Percentiles rank a stretch among this genome's conserved stretches.
Conservation (phyloP, 2,329 filamentous ascomycete species). For the Aurifilum marmelostoma region DNA sequence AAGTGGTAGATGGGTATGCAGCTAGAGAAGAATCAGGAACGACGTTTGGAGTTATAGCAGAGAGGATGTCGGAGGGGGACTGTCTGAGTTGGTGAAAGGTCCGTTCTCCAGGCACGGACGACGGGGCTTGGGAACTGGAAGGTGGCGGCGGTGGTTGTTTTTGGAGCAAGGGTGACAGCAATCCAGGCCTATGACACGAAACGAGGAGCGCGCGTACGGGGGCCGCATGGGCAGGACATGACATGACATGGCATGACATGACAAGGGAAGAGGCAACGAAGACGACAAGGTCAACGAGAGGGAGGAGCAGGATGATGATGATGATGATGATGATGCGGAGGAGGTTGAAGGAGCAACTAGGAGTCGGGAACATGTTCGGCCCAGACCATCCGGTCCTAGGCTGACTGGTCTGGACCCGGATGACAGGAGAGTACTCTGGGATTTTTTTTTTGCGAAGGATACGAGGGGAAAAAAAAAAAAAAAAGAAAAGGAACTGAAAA, state of each 20-base stretch:
- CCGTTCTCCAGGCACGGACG: too few relatives aligned
- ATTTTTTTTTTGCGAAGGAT: slow-evolving; percentile 1
- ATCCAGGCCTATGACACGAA: not conserved
- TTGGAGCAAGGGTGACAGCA: not conserved
- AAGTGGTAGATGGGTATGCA: not conserved
- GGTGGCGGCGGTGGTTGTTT: not conserved
- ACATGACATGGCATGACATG: slow-evolving; percentile 13
- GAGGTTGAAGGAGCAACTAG: not conserved
- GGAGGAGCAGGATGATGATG: not conserved
- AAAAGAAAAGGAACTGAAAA: too few relatives aligned
- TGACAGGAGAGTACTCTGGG: not conserved
- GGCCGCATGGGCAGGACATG: slow-evolving; percentile 2
- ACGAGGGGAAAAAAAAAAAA: not conserved
- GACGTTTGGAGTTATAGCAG: not conserved
- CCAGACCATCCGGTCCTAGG: not conserved
- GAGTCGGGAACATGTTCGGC: not conserved
- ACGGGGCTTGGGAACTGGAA: not conserved
- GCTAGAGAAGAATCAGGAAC: not conserved
- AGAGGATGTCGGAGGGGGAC: not conserved
- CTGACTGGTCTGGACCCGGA: not conserved
- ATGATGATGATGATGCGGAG: not conserved
- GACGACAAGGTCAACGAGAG: not conserved
- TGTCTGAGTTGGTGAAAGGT: not conserved
- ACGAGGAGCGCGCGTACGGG: not conserved
- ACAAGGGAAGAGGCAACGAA: not conserved